Conservation (phyloP, 441 rosid species). For the Pelargonium exstipulatum region DNA sequence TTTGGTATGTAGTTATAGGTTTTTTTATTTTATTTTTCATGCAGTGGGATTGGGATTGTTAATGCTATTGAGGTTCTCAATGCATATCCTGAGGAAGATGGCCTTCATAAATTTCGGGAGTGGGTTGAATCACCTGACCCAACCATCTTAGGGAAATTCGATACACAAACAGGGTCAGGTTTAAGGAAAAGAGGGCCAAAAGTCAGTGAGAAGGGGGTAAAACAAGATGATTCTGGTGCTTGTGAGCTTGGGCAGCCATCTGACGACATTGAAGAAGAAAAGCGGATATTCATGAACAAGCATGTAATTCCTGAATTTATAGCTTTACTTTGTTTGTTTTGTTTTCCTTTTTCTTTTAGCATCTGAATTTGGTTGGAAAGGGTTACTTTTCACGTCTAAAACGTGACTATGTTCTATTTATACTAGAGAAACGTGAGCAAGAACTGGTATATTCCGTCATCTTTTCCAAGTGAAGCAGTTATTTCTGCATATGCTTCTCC, state of each 20-base stretch:
- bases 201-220: constrained; percentile 28
- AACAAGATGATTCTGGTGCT: constrained; percentile 27
- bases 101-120: constrained; percentile 77
- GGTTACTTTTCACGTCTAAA: constrained; percentile 12
- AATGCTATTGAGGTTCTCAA: constrained; percentile 93
- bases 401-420: constrained; percentile 13
- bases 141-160: constrained; percentile 59
- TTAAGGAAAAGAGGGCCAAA: constrained; percentile 42
- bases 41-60: constrained; percentile 97
- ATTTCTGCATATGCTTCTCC: constrained; percentile 70
- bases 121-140: constrained; percentile 99
- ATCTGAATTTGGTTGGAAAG: constrained; percentile 1
- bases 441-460: constrained; percentile 87
- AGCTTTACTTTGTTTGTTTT: neutral
- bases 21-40: constrained; percentile 14
- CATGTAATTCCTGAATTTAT: constrained; percentile 46
- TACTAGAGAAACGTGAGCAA: constrained; percentile 93
- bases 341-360: neutral
- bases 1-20: constrained; percentile 13
- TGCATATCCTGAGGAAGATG: constrained; percentile 93
- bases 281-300: constrained; percentile 75
- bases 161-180: constrained; percentile 31
- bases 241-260: constrained; percentile 27
- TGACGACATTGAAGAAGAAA: constrained; percentile 36
- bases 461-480: constrained; percentile 88